Evolutionary conservation across 129 eudicot species (phyloP).

Genomic region (Dittrichia graveolens): DNA sequence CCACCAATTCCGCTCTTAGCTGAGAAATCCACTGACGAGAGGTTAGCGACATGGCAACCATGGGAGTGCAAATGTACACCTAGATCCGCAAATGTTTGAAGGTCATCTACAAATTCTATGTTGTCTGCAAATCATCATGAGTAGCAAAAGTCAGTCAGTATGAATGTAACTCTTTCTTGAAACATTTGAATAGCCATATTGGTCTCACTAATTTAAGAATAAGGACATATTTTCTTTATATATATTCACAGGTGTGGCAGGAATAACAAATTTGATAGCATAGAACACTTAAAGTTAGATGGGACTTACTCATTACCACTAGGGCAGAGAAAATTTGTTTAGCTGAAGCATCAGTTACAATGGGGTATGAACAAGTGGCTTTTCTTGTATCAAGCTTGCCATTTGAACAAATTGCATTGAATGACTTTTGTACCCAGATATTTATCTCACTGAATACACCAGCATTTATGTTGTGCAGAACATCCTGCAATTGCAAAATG

Average conservation of each 20-base stretch:
- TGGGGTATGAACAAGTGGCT: constrained; percentile 58
- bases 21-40: constrained; percentile 80
- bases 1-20: constrained; percentile 79
- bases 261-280: not conserved
- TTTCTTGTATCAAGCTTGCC: constrained; percentile 45
- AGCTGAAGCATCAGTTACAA: constrained; percentile 42
- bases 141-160: not conserved
- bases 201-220: too few relatives aligned
- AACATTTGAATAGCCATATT: not conserved
- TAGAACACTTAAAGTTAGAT: not conserved
- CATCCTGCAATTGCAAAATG: constrained; percentile 52
- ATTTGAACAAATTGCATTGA: constrained; percentile 47
- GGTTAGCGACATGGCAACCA: constrained; percentile 81
- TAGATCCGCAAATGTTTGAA: constrained; percentile 74
- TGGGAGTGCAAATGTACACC: constrained; percentile 60
- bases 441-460: constrained; percentile 61
- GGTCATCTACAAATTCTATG: constrained; percentile 91
- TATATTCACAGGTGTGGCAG: not conserved
- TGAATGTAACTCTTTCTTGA: not conserved
- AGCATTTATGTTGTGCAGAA: constrained; percentile 52
- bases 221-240: not conserved
- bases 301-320: constrained; percentile 65
- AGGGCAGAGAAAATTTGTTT: constrained; percentile 66
- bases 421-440: constrained; percentile 71
- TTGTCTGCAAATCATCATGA: constrained; percentile 53